These are phyloP conservation scores for Wickerhamomyces strasburgensis DNA, from an alignment of 805 yeast genomes.

Conservation along the genomic window DNA sequence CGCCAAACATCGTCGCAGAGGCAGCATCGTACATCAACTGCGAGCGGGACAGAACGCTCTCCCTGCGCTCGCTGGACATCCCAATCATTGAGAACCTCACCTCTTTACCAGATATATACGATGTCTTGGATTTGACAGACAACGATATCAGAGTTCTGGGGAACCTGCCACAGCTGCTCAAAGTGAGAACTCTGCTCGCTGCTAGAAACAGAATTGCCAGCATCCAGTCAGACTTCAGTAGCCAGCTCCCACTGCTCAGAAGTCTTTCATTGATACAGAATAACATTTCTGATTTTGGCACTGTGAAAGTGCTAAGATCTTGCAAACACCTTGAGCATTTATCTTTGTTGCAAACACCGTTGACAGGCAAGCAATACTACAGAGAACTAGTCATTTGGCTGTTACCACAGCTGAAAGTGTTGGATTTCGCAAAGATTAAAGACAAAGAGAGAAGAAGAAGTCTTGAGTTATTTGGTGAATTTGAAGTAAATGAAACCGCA, in stretches of 20 bases:
- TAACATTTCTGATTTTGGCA: slow-evolving; percentile 39
- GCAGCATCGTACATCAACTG: slow-evolving; percentile 47
- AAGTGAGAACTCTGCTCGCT: slow-evolving; percentile 48
- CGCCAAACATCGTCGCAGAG: slow-evolving; percentile 42
- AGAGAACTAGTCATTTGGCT: slow-evolving; percentile 55
- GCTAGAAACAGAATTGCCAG: slow-evolving; percentile 56
- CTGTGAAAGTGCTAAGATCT: slow-evolving; percentile 34
- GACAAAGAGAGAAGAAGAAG: slow-evolving; percentile 47
- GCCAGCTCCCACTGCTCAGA: slow-evolving; percentile 41
- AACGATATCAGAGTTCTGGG: slow-evolving; percentile 58
- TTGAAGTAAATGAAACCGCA: slow-evolving; percentile 7
- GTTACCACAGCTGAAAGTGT: slow-evolving; percentile 54
- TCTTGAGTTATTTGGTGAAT: slow-evolving; percentile 35
- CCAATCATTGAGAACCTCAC: slow-evolving; percentile 42
- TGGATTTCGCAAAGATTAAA: slow-evolving; percentile 67
- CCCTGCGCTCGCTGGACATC: slow-evolving; percentile 36
- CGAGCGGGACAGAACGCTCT: slow-evolving; percentile 37
- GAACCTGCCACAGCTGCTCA: slow-evolving; percentile 40
- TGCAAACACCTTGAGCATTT: slow-evolving; percentile 44
- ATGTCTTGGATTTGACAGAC: slow-evolving; percentile 67
- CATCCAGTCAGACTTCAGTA: slow-evolving; percentile 33
- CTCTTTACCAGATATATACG: slow-evolving; percentile 35
- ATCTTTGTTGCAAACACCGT: slow-evolving; percentile 54
- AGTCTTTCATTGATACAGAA: slow-evolving; percentile 51
- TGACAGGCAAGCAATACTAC: slow-evolving; percentile 47